phyloP scores from a whole-genome alignment of 2,329 filamentous ascomycete genomes.

The Paraphoma sp. region DNA sequence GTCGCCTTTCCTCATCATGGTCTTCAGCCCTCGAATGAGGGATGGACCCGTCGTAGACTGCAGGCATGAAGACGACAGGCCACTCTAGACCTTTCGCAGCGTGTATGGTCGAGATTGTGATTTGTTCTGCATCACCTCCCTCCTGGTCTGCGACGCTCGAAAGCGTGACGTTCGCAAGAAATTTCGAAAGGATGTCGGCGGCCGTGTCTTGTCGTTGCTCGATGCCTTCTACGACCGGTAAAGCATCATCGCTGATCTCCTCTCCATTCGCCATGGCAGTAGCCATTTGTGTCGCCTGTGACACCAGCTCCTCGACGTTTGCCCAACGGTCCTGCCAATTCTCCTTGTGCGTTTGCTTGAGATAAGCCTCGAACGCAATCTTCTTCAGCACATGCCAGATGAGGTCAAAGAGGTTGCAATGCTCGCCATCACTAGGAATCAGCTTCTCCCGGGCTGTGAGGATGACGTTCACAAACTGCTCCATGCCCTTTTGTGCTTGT shows the following conservation, averaged over 20 bases:
- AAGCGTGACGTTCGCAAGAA: conserved; percentile 90
- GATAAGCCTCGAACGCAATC: conserved; percentile 74
- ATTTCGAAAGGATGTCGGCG: conserved; percentile 74
- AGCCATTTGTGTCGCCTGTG: conserved; percentile 75
- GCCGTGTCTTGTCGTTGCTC: conserved; percentile 64
- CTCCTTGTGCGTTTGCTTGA: conserved; percentile 74
- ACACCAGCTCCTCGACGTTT: conserved; percentile 88
- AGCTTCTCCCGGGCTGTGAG: conserved; percentile 64
- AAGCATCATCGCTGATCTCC: conserved; percentile 54
- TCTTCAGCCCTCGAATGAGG: conserved; percentile 89
- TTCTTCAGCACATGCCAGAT: conserved; percentile 67
- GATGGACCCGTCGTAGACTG: conserved; percentile 87
- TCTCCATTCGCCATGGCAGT: conserved; percentile 52
- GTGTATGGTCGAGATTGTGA: conserved; percentile 96
- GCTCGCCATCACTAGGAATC: conserved; percentile 48
- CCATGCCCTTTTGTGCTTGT: conserved; percentile 63
- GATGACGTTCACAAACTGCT: conserved; percentile 66
- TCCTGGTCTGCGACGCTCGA: conserved; percentile 70
- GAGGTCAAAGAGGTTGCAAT: conserved; percentile 53
- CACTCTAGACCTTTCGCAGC: conserved; percentile 96
- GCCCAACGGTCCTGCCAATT: conserved; percentile 74
- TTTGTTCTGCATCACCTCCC: conserved; percentile 63
- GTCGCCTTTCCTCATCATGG: conserved; percentile 81
- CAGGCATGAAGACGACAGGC: conserved; percentile 93
- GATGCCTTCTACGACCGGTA: conserved; percentile 73